Percentiles rank a stretch among this genome's conserved stretches.
phyloP scores from a whole-genome alignment of 2,329 filamentous ascomycete species.

The Waltergamsia citrina region DNA sequence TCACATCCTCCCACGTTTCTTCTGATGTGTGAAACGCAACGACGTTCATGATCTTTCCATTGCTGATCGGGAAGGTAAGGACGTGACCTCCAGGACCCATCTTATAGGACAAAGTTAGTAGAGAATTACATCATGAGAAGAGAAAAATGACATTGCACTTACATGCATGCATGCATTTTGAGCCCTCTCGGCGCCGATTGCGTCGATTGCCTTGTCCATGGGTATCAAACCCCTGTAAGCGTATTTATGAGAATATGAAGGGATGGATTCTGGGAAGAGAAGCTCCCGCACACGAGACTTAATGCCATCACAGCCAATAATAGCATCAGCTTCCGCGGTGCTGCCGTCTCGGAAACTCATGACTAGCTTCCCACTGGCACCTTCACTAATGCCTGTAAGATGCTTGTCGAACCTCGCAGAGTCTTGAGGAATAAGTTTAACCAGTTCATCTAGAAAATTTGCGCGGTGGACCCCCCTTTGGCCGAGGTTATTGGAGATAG shows the following conservation, averaged over 20 bases:
- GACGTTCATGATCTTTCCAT: conserved; percentile 45
- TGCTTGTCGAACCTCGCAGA: conserved; percentile 6
- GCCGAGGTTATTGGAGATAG: too few species aligned
- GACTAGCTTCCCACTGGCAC: not conserved
- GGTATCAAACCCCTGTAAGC: conserved; percentile 38
- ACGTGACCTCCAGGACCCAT: conserved; percentile 43
- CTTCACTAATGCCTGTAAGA: conserved; percentile 3
- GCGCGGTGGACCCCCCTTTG: conserved; percentile 8
- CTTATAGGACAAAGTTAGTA: conserved; percentile 10
- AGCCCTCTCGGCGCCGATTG: conserved; percentile 29
- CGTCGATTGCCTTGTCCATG: conserved; percentile 42
- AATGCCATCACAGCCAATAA: conserved; percentile 57
- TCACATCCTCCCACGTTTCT: conserved; percentile 16
- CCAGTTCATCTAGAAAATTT: conserved; percentile 8
- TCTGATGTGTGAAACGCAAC: conserved; percentile 30
- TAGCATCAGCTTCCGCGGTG: conserved; percentile 22
- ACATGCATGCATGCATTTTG: conserved; percentile 17
- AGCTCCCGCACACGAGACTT: conserved; percentile 41
- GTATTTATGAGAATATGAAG: conserved; percentile 43
- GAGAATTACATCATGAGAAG: not conserved
- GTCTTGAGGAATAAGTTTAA: conserved; percentile 5
- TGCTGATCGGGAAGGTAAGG: conserved; percentile 47
- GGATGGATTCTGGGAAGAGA: conserved; percentile 23
- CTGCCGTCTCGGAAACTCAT: conserved; percentile 21
- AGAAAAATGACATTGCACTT: conserved; percentile 2